These are phyloP conservation scores for Chlamydomonas sp. DNA, from an alignment of 139 green algal genomes.

Conservation along the genomic window DNA sequence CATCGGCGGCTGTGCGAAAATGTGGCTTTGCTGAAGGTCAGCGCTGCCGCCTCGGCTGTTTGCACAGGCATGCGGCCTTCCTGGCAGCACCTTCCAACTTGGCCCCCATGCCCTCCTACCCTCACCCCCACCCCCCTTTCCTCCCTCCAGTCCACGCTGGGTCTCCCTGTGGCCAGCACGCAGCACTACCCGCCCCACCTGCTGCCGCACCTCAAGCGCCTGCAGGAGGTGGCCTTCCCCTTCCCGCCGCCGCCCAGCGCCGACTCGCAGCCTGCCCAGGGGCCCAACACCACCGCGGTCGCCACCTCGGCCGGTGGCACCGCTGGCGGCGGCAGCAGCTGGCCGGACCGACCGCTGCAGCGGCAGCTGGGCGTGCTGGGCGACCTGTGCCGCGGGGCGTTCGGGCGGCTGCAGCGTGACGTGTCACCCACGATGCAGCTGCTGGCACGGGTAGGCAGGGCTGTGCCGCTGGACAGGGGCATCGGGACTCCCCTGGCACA, in stretches of 20 bases:
- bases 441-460: slow-evolving; percentile 10
- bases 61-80: slow-evolving; percentile 1
- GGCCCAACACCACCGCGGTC: too few relatives aligned
- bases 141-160: slow-evolving; percentile 1
- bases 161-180: slow-evolving; percentile 13
- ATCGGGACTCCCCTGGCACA: background rate
- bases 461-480: background rate
- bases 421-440: slow-evolving; percentile 29
- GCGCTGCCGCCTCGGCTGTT: background rate
- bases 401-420: slow-evolving; percentile 30
- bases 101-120: background rate
- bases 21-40: background rate
- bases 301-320: background rate
- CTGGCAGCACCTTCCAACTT: background rate
- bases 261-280: background rate
- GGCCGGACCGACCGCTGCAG: slow-evolving; percentile 28
- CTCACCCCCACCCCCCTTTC: too few relatives aligned
- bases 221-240: slow-evolving; percentile 8
- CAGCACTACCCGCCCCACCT: slow-evolving; percentile 4
- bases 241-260: background rate
- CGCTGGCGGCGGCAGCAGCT: slow-evolving; percentile 18
- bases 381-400: slow-evolving; percentile 5
- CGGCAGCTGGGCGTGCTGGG: slow-evolving; percentile 39
- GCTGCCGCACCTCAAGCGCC: slow-evolving; percentile 3
- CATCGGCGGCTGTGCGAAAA: too few relatives aligned